Evolutionary conservation across 768 basidiomycete species (phyloP).

Genomic region (Suillus fuscotomentosus): DNA sequence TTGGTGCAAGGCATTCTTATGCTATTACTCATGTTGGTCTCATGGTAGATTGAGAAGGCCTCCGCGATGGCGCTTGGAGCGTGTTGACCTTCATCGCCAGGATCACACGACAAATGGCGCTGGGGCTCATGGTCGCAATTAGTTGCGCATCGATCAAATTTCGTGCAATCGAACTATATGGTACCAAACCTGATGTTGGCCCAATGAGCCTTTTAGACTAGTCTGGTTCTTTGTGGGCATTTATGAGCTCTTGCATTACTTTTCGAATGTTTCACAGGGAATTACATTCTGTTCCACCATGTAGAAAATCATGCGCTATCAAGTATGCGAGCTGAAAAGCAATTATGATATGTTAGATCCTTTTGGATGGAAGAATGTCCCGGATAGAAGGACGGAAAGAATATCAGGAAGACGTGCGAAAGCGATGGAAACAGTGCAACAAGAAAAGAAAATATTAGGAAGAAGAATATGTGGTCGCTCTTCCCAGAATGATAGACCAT

Average conservation of each 20-base stretch:
- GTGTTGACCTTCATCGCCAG: background rate
- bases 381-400: background rate
- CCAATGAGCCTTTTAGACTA: background rate
- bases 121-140: background rate
- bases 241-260: background rate
- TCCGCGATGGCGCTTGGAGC: background rate
- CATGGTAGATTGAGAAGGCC: background rate
- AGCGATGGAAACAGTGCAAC: background rate
- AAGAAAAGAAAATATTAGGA: constrained; percentile 2
- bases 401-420: constrained; percentile 5
- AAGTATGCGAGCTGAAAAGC: constrained; percentile 5
- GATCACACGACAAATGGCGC: background rate
- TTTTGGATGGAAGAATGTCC: constrained; percentile 5
- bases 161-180: background rate
- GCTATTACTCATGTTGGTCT: background rate
- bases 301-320: constrained; percentile 7
- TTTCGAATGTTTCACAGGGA: background rate
- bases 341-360: constrained; percentile 9
- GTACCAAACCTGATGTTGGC: background rate
- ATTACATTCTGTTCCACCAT: constrained; percentile 1
- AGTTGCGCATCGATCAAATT: background rate
- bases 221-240: background rate
- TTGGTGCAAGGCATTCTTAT: background rate
- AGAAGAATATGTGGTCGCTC: background rate
- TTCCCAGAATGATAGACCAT: constrained; percentile 3